Evolutionary conservation across 169 alveolate genomes (phyloP).

Genomic region (Theileria annulata): DNA sequence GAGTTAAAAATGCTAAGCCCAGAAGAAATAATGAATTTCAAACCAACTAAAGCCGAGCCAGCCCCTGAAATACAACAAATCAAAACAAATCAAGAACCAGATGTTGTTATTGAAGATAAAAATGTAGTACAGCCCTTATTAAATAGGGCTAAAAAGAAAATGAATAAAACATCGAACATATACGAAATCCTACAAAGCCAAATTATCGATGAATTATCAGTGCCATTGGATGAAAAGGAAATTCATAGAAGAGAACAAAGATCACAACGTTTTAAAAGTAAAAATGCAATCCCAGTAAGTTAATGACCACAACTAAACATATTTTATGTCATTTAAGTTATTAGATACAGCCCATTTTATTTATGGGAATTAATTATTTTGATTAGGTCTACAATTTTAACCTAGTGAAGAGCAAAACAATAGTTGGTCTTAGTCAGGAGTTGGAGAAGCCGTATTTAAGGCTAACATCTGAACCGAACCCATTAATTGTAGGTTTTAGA

Average conservation of each 20-base stretch:
- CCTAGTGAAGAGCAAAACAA: conserved; percentile 19
- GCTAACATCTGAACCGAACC: conserved; percentile 64
- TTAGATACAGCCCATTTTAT: not conserved
- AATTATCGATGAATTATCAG: not conserved
- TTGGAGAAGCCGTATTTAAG: conserved; percentile 61
- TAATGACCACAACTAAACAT: not conserved
- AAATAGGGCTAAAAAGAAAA: not conserved
- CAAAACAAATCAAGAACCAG: not conserved
- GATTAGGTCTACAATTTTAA: conserved; percentile 46
- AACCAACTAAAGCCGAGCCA: not conserved
- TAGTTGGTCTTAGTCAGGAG: conserved; percentile 46
- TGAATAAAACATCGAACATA: not conserved
- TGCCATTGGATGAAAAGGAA: conserved; percentile 2
- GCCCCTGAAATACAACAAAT: not conserved
- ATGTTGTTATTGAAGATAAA: not conserved
- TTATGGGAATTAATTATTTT: not conserved
- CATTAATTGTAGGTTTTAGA: conserved; percentile 20
- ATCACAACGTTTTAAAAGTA: conserved; percentile 27
- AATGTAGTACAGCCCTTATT: not conserved
- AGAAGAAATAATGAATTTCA: conserved; percentile 14
- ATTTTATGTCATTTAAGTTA: not conserved
- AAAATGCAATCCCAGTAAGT: conserved; percentile 7
- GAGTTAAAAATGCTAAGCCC: conserved; percentile 42
- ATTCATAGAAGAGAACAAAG: conserved; percentile 30
- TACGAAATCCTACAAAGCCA: not conserved